Conservation (phyloP, 371 early-diverging fungal species). For the Lichtheimia ornata region DNA sequence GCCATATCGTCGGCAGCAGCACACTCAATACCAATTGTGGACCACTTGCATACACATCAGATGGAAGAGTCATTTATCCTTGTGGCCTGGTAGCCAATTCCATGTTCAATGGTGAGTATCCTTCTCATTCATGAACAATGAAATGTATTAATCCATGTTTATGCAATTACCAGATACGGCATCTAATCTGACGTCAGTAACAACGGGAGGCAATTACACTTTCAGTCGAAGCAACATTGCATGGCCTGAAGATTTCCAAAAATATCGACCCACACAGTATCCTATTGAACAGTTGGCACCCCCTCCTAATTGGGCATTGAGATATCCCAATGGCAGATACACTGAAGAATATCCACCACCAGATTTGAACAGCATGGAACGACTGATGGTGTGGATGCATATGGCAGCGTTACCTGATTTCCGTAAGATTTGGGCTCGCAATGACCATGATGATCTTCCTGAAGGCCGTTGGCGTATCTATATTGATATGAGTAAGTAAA, state of each 20-base stretch:
- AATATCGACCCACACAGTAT: slow-evolving; percentile 66
- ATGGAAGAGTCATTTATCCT: slow-evolving; percentile 78
- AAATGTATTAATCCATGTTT: slow-evolving; percentile 8
- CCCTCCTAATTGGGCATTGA: slow-evolving; percentile 78
- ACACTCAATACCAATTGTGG: slow-evolving; percentile 40
- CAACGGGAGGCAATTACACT: slow-evolving; percentile 34
- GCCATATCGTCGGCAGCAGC: slow-evolving; percentile 32
- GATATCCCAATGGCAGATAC: slow-evolving; percentile 63
- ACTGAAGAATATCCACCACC: slow-evolving; percentile 65
- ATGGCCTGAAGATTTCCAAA: slow-evolving; percentile 82
- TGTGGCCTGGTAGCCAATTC: slow-evolving; percentile 99
- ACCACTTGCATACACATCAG: slow-evolving; percentile 53
- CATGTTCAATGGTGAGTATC: slow-evolving; percentile 79
- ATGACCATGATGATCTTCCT: slow-evolving; percentile 53
- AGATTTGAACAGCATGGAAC: slow-evolving; percentile 71
- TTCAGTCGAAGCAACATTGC: slow-evolving; percentile 74
- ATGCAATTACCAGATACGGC: slow-evolving; percentile 31
- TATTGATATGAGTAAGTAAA: slow-evolving; percentile 67
- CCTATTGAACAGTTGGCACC: slow-evolving; percentile 52
- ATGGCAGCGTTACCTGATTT: slow-evolving; percentile 95
- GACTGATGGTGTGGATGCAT: slow-evolving; percentile 99
- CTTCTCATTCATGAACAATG: slow-evolving; percentile 16
- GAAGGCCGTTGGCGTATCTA: slow-evolving; percentile 67
- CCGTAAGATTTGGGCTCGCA: slow-evolving; percentile 93
- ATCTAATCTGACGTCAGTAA: slow-evolving; percentile 30